Evolutionary conservation across 2,329 filamentous ascomycete species (phyloP), one percentile per base, ranked within the genome.

Genomic region (Aspergillus ruber): DNA sequence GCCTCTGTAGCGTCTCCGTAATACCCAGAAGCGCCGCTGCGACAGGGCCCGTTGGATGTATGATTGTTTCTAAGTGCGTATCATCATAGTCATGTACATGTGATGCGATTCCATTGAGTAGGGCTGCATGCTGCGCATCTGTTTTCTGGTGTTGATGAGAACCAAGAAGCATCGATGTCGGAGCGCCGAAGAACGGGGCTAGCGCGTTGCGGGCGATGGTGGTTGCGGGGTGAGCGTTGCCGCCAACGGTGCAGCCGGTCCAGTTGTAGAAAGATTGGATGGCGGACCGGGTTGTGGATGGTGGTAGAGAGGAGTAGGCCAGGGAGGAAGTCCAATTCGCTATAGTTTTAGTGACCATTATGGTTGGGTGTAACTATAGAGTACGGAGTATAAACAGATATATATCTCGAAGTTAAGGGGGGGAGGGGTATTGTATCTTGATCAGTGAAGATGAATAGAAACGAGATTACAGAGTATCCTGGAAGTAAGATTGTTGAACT

Each of bases 71-170:
- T 1, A 79, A 65, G 52, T 80, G 77, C 1, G 76, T 80, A 56
- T 80, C 76, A 50, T 81, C 77, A 56, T 79, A 81, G 55, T 80
- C 76, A 48, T 80, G 74, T 3, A 79, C 74, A 50, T 80, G 76
- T 25, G 73, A 77, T 10, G 76, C 74, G 39, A 80, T 78, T 21
- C 77, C 77, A 50, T 80, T 79, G 42, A 81, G 55, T 6, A 80
- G 60, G 0, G 76, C 75, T 1, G 77, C 76, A 47, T 75, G 67
- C 53, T 75, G 72, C 2, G 75, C 69, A 51, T 79, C 74, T 4
- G 65, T 60, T 18, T 4, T 12, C 41, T 55, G 45, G 32, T 32
- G 25, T 25, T 42, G 48, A 8, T 40, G 41, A 12, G 54, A 51
- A 10, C 68, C 69, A 2, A 71, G 57, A 13, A 74, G 54, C 8